Conservation (phyloP, 2,329 filamentous ascomycete species). For the Meredithiella fracta region DNA sequence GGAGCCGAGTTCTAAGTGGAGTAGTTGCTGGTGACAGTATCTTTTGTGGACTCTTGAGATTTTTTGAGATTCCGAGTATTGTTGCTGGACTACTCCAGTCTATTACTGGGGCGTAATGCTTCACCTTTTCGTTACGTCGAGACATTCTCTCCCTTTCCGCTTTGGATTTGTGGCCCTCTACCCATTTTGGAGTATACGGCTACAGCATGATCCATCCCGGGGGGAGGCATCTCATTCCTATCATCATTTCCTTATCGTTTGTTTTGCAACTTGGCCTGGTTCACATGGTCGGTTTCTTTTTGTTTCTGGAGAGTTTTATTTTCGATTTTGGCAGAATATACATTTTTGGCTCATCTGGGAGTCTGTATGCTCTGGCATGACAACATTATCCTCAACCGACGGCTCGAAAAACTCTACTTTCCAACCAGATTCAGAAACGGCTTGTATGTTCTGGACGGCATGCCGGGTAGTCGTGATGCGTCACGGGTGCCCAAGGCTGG, state of each 20-base stretch:
- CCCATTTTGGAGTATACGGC: neutral
- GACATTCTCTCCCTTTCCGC: conserved; percentile 3
- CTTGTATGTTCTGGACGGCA: conserved; percentile 24
- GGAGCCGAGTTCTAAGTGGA: neutral
- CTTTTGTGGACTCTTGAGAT: neutral
- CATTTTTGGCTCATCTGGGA: conserved; percentile 14
- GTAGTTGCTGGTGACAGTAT: neutral
- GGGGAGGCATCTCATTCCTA: neutral
- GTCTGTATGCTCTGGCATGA: conserved; percentile 9
- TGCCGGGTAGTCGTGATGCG: conserved; percentile 21
- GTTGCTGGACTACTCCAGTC: neutral
- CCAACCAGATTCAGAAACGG: neutral
- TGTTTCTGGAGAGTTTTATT: conserved; percentile 4
- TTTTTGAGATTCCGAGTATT: neutral
- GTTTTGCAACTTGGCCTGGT: conserved; percentile 11
- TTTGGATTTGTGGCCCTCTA: neutral
- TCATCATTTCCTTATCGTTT: conserved; percentile 10
- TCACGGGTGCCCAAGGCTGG: conserved; percentile 8
- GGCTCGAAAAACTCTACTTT: neutral
- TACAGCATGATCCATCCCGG: neutral
- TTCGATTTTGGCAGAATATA: neutral
- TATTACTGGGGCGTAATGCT: neutral
- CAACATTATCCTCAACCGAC: neutral
- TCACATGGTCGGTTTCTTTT: conserved; percentile 1
- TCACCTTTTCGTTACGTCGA: conserved; percentile 3